Evolutionary conservation across 805 yeast species (phyloP), one percentile per base, ranked within the genome.

Genomic region (Saccharomycopsis fibuligera): DNA sequence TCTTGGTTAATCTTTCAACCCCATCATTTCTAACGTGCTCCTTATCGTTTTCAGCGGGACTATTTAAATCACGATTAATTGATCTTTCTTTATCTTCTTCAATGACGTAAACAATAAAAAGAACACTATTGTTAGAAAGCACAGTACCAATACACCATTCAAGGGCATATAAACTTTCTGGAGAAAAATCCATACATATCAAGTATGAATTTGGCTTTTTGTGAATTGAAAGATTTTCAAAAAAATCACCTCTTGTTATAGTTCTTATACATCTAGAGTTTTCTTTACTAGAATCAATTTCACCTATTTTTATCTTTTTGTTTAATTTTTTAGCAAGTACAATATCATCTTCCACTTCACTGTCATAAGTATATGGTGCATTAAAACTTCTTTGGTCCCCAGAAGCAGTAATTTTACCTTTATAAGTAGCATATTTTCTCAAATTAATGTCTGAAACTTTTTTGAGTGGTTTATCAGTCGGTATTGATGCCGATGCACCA

Each of bases 91-190:
- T 46, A 12, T 50, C 51, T 5, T 48, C 54, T 19, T 53, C 56
- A 35, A 50, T 47, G 5, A 50, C 56, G 37, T 47, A 53, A 19
- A 87, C 78, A 19, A 87, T 76, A 61, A 85, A 86, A 47, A 89
- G 65, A 0, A 89, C 87, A 47, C 88, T 84, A 0, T 93, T 93
- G 59, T 86, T 89, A 21, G 81, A 83, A 41, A 89, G 70, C 0
- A 88, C 83, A 0, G 95, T 78, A 2, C 97, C 97, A 56, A 90
- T 72, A 38, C 89, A 78, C 85, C 96, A 89, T 58, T 87, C 93
- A 21, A 90, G 69, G 0, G 96, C 93, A 63, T 84, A 85, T 35
- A 74, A 72, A 2, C 95, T 82, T 61, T 88, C 96, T 0, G 87
- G 84, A 3, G 91, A 80, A 54, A 84, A 74, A 62, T 90, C 96